Base-by-base conservation (phyloP, 2,329 filamentous ascomycete species). In the Fusarium sp. region DNA sequence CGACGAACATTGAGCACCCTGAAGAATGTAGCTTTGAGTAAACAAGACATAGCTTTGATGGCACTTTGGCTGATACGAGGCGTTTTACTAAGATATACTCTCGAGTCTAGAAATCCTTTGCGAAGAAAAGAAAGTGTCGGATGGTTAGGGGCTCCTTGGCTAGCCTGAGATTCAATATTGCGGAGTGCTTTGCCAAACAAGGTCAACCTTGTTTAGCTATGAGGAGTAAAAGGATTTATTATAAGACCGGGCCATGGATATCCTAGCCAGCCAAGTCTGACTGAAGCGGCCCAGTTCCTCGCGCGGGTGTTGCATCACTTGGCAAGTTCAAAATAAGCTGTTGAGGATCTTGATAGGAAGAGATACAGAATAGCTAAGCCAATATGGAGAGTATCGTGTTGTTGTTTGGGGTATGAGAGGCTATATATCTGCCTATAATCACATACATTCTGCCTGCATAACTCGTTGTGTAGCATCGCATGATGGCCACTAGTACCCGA, bases 201-300 rank as follows among this genome's bases (percentile, higher is more conserved):
- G 19, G 17, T n/a, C 39, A 45, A 21, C 45, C 38, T 29, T 57
- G 53, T 33, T 49, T 51, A 57, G 23, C n/a, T 32, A 45, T 25
- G 46, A 32, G 21, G 38, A 51, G 32, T 10, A 38, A 36, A 27
- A 17, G 23, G 25, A 27, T 29, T 21, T 27, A 17, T 21, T 27
- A 17, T 23, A 44, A 27, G 23, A 9, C 11, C 14, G 6, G 45
- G 19, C 29, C 53, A 44, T 31, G 33, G 45, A 45, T 57, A 41
- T 32, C 33, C 45, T 17, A 13, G 29, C 15, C 33, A 19, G 11
- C 13, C 17, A 21, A 19, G 11, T 37, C 35, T 21, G 17, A 6
- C 17, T 14, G 14, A 9, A 31, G 21, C 17, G 36, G 17, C 17
- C 11, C 23, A 14, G 11, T 14, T 32, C 32, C 31, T 31, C 14